phyloP scores from a whole-genome alignment of 768 basidiomycete species.

The Tricholoma sp. region DNA sequence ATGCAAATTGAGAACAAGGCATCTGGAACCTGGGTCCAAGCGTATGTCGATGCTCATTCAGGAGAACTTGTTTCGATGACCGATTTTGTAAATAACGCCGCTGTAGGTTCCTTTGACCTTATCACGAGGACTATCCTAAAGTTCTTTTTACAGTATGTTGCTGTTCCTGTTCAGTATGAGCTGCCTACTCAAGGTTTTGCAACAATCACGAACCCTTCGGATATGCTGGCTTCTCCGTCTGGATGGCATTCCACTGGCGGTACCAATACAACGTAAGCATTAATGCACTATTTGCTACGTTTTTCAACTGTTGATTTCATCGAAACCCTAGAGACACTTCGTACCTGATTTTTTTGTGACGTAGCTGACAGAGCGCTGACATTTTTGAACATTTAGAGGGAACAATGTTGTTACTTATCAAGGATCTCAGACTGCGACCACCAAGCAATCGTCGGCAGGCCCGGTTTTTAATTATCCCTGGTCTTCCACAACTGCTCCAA shows the following conservation, averaged over 20 bases:
- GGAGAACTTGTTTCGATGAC: constrained; percentile 47
- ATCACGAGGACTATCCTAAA: constrained; percentile 10
- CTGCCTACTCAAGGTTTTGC: constrained; percentile 39
- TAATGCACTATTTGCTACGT: background rate
- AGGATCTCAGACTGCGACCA: constrained; percentile 18
- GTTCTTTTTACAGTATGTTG: constrained; percentile 27
- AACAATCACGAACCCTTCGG: constrained; percentile 41
- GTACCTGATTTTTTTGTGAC: background rate
- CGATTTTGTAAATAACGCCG: constrained; percentile 44
- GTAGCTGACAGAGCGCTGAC: background rate
- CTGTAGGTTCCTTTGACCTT: constrained; percentile 21
- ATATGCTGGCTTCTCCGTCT: constrained; percentile 39
- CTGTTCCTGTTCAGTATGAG: constrained; percentile 43
- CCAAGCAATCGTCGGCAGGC: constrained; percentile 30
- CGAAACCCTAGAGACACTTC: constrained; percentile 1
- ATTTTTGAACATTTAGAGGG: constrained; percentile 19
- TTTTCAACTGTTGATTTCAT: constrained; percentile 2
- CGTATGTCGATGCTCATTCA: constrained; percentile 51
- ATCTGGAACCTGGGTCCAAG: constrained; percentile 47
- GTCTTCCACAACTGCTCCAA: constrained; percentile 29
- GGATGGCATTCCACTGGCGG: constrained; percentile 32
- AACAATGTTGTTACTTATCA: constrained; percentile 32
- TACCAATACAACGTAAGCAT: constrained; percentile 20
- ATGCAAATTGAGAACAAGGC: constrained; percentile 29
- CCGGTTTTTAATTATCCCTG: constrained; percentile 37